Evolutionary conservation across 2,329 filamentous ascomycete genomes (phyloP).

Genomic region (Ascochyta fabae): DNA sequence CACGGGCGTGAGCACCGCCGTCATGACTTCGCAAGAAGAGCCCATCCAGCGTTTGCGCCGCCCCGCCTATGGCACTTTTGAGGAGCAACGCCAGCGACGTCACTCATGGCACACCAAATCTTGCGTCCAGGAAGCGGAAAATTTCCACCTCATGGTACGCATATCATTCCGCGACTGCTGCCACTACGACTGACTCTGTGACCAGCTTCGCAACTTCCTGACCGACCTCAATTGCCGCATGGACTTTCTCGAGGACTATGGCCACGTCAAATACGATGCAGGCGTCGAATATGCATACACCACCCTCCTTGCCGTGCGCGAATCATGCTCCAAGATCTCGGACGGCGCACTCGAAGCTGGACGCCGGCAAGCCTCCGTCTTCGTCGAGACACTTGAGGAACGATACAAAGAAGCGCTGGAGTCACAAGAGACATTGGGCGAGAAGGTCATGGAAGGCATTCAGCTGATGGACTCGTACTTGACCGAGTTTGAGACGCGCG

Average conservation of each 20-base stretch:
- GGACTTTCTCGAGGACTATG: conserved; percentile 87
- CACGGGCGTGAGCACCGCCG: conserved; percentile 35
- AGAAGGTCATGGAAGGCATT: conserved; percentile 88
- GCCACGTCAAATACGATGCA: conserved; percentile 81
- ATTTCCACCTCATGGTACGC: conserved; percentile 53
- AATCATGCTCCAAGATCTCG: conserved; percentile 86
- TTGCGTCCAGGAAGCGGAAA: conserved; percentile 56
- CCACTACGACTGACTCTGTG: conserved; percentile 24
- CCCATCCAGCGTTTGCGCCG: conserved; percentile 46
- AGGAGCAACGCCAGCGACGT: conserved; percentile 48
- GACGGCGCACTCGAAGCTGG: conserved; percentile 90
- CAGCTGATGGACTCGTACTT: conserved; percentile 85
- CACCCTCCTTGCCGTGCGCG: conserved; percentile 84
- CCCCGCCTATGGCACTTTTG: conserved; percentile 47
- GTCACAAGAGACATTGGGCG: conserved; percentile 84
- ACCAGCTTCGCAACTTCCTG: conserved; percentile 78
- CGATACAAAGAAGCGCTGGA: conserved; percentile 86
- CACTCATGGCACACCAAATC: conserved; percentile 56
- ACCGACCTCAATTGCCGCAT: conserved; percentile 85
- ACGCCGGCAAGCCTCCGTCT: conserved; percentile 79
- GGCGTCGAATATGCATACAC: conserved; percentile 84
- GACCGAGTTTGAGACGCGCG: conserved; percentile 81
- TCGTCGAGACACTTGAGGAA: conserved; percentile 90
- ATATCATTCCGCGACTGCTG: neutral
- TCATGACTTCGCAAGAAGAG: conserved; percentile 53